Percentiles rank a stretch among this genome's conserved stretches.
These are phyloP conservation scores for Rhodotorula sp. DNA, from an alignment of 1,284 basidiomycete genomes.

Conservation along the genomic window DNA sequence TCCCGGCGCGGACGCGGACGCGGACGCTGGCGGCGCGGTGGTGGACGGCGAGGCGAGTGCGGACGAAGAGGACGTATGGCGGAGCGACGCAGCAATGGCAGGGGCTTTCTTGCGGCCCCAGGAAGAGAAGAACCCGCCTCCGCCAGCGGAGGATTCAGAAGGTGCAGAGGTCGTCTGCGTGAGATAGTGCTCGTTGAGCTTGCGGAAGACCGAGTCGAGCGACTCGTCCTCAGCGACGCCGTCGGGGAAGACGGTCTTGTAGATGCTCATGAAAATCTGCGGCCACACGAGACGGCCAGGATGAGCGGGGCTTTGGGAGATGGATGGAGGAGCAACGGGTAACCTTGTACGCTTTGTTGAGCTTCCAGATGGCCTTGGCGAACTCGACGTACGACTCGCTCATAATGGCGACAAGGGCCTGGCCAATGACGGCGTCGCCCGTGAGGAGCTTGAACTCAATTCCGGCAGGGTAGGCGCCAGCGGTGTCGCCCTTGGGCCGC, in stretches of 20 bases:
- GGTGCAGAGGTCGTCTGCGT: not conserved
- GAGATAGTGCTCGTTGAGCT: constrained; percentile 42
- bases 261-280: not conserved
- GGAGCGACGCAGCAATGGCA: not conserved
- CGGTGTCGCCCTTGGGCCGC: constrained; percentile 13
- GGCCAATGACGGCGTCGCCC: constrained; percentile 40
- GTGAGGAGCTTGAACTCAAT: constrained; percentile 42
- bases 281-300: not conserved
- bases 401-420: constrained; percentile 43
- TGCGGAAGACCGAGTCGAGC: constrained; percentile 35
- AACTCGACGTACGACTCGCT: constrained; percentile 39
- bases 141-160: not conserved
- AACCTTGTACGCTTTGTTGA: constrained; percentile 42
- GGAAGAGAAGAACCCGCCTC: constrained; percentile 20
- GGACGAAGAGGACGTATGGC: not conserved
- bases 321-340: not conserved
- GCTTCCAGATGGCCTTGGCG: constrained; percentile 42
- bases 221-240: constrained; percentile 34
- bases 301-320: not conserved
- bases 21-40: not conserved
- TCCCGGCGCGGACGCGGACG: constrained; percentile 13
- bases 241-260: constrained; percentile 40
- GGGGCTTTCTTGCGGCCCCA: constrained; percentile 27
- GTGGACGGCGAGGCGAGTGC: constrained; percentile 6
- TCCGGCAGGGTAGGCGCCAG: constrained; percentile 31